Base-by-base conservation (phyloP, 768 basidiomycete species). In the Boletus reticuloceps region DNA sequence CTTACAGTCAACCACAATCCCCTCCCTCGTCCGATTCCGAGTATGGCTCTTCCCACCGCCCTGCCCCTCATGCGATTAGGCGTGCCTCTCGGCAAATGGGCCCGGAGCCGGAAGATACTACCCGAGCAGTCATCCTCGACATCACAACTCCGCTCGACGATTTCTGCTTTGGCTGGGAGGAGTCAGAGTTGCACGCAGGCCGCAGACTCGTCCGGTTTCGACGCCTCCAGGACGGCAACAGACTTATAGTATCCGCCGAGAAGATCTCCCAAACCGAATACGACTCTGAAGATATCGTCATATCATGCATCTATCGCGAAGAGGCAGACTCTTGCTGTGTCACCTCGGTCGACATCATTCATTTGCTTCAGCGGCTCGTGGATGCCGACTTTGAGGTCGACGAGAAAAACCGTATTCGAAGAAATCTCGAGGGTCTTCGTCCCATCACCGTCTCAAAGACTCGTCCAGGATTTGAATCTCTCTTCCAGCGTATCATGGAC, bases 401-500 rank as follows among this genome's bases (percentile, higher is more conserved):
- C 72, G 96, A 98, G 79, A 98, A 96, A 80, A 98, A 98, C 65
- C 80, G 96, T 50, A 96, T 98, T 63, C 79, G 96, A 58, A 82
- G 95, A 53, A 98, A 98, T 71, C 77, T 99, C 31, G 95, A 99
- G 70, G 92, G 91, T 25, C 88, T 97, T 66, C 81, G 86, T 49
- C 96, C 96, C 1, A 88, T 84, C 51, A 97, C 95, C 1, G 85
- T 98, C 5, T 89, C 89, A 29, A 99, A 97, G 75, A 82, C 83
- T 68, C 89, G 91, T 61, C 75, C 81, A 0, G 88, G 85, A 12
- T 86, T 82, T 54, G 90, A 91, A 63, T 77, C 81, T n/a, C 92
- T 98, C 70, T 99, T 98, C 80, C 86, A 90, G 74, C 81, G 86
- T 61, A 94, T 99, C 75, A 98, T 99, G 96, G 85, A 90, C 49